These are phyloP conservation scores for Trichoderma breve DNA, from an alignment of 2,329 filamentous ascomycete genomes.

Conservation along the genomic window DNA sequence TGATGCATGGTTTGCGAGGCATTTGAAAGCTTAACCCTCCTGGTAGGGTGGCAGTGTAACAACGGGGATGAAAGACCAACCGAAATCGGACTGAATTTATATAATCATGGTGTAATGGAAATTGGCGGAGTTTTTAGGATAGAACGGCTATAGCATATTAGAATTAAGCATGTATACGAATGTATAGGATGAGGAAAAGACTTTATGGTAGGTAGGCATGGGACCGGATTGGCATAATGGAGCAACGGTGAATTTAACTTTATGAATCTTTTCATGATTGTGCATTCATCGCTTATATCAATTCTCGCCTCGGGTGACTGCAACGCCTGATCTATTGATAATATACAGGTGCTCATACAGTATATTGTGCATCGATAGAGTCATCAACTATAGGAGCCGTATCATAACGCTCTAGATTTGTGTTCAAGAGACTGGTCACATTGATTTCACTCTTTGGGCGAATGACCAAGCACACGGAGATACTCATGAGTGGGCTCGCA, in stretches of 20 bases:
- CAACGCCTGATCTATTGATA: background rate
- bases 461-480: too few species aligned
- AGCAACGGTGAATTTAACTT: background rate
- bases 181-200: background rate
- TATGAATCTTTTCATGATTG: background rate
- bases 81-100: background rate
- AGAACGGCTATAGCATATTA: background rate
- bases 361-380: background rate
- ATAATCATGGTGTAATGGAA: background rate
- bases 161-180: background rate
- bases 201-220: background rate
- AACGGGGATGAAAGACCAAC: background rate
- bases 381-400: too few species aligned
- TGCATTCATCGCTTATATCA: background rate
- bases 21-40: background rate
- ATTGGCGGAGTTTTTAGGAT: constrained; percentile 4
- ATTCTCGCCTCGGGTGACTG: background rate
- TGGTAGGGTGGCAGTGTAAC: background rate
- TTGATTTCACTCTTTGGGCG: too few species aligned
- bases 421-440: too few species aligned
- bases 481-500: too few species aligned
- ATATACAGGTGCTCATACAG: background rate
- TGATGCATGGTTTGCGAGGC: background rate
- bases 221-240: background rate
- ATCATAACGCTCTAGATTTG: too few species aligned